Evolutionary conservation across 2,329 filamentous ascomycete species (phyloP), one percentile per base, ranked within the genome.

Genomic region (Teratosphaeria gauchensis): DNA sequence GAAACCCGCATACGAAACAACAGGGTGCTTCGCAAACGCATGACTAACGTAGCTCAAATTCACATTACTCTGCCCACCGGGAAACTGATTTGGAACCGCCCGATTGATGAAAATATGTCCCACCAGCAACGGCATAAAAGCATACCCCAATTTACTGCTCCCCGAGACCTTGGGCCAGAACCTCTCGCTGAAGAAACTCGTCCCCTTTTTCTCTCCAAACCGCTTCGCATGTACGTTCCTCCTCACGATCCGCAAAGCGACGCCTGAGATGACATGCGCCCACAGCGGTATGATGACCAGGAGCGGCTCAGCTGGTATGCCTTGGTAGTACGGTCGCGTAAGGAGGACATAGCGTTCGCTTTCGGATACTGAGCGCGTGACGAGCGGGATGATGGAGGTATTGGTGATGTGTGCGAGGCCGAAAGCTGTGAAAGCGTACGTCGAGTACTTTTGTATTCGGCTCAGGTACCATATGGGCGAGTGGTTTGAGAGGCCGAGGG

Each of bases 241-340:
- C 28, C 91, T 82, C 62, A 92, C 80, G 4, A 95, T 78, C 14
- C 94, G 87, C 52, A 96, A 77, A 0, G 84, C 84, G 5, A 96
- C 71, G 38, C 92, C 92, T 0, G 90, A 88, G 14, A 82, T 79
- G 51, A 96, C 78, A 72, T 97, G 92, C 2, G 86, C 82, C 59
- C 85, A 72, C 24, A 95, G 77, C 1, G 92, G 91, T 1, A 90
- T 73, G 51, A 81, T 84, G 61, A 97, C 83, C 61, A 97, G 80
- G 21, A 95, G 76, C 3, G 90, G 89, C 71, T 96, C 92, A 56
- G 88, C 80, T 16, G 89, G 77, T 1, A 87, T 81, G 24, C 90
- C 92, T 74, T 96, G 92, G 77, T 97, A 97, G 73, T 94, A 85
- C 54, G 95, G 92, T 61, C 92, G 85, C 31, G 91, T 92, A 73